Conservation (phyloP, 306 rosid species). For the Luffa acutangula region DNA sequence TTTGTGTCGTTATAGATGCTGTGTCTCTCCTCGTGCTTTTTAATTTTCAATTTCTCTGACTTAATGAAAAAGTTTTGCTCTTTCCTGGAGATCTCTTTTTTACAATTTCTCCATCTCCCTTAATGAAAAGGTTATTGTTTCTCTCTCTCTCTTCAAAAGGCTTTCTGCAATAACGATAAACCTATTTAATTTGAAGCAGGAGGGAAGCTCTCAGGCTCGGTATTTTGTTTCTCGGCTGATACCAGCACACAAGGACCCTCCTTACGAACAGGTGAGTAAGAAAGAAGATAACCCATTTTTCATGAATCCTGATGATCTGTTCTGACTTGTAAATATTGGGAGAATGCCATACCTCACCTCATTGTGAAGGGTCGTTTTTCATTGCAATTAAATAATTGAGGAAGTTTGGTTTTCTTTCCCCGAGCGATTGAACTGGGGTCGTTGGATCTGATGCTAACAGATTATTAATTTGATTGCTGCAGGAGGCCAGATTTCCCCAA, state of each 20-base stretch:
- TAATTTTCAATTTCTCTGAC: not conserved
- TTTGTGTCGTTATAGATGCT: constrained; percentile 10
- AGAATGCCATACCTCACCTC: not conserved
- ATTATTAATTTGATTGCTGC: constrained; percentile 17
- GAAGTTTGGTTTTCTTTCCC: not conserved
- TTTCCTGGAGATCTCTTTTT: not conserved
- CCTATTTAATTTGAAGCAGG: constrained; percentile 44
- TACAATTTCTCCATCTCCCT: not conserved
- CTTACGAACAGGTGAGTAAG: constrained; percentile 85
- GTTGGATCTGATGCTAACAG: not conserved
- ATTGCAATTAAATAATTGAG: not conserved
- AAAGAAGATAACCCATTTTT: not conserved
- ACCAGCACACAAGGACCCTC: constrained; percentile 98
- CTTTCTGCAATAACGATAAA: constrained; percentile 13
- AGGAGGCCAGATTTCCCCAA: constrained; percentile 94
- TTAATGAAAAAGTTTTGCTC: not conserved
- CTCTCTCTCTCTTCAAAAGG: not conserved
- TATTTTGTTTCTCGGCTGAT: constrained; percentile 89
- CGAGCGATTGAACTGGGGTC: not conserved
- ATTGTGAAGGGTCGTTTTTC: not conserved
- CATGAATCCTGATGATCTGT: not conserved
- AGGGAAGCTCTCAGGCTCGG: constrained; percentile 96
- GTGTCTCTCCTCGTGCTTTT: not conserved
- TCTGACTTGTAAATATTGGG: not conserved
- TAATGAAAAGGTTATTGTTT: not conserved